Base-by-base conservation (phyloP, 2,329 filamentous ascomycete genomes). In the Alternaria sp. region DNA sequence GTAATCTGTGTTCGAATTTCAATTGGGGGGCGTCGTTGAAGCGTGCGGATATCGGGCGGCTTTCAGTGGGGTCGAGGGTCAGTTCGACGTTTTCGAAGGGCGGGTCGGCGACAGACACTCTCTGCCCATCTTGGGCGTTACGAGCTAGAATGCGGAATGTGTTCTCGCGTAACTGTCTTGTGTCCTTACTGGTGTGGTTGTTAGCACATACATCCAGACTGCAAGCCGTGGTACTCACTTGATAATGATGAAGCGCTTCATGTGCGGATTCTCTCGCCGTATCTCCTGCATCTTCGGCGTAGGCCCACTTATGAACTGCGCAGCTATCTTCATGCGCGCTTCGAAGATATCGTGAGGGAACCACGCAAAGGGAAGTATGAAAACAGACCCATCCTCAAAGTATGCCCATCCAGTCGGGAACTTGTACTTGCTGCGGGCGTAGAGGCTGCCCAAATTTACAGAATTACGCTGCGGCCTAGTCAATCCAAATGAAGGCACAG, bases 341-440 rank as follows among this genome's bases (percentile, higher is more conserved):
- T 74, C 65, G 11, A 74, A 62, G 11, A n/a, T 47, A 17, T 64
- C 26, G 49, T 73, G 67, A 19, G 63, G 46, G 26, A 67, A 19
- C 32, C 52, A 62, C 28, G 3, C 15, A 26, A 13, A 25, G 23
- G 62, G 59, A 12, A 59, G 32, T 23, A 74, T 56, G 57, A 64
- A 70, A 5, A 73, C 32, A 13, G 71, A 74, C 15, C 71, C 70
- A 61, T 74, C 67, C 21, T 72, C 69, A 28, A 74, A 71, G 23
- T 71, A 74, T 5, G 65, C 72, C 65, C 68, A 70, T 13, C 67
- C 62, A 15, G 32, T 2, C 17, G 59, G 60, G n/a, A 28, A 11
- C 12, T 57, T 62, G 12, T 15, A 10, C 21, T 40, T 25, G 19
- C 45, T 32, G 40, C 9, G 43, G 12, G 40, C 47, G 32, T 69